These are phyloP conservation scores for Penicillium paxilli DNA, from an alignment of 495 filamentous ascomycete genomes.

Conservation along the genomic window DNA sequence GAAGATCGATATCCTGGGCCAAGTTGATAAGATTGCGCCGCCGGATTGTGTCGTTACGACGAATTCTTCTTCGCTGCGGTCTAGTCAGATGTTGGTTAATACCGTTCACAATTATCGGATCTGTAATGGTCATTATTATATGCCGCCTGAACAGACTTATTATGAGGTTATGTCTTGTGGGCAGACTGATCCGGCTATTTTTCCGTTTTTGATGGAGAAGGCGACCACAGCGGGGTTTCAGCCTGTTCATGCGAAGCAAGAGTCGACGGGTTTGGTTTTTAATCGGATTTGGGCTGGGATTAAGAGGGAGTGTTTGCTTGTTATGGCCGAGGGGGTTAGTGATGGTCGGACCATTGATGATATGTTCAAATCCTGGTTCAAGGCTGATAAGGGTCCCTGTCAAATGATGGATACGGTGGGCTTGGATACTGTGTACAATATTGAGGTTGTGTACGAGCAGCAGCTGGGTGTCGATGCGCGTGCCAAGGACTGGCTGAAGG, in stretches of 20 bases:
- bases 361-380: conserved; percentile 48
- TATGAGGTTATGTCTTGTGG: conserved; percentile 55
- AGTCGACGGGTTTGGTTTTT: conserved; percentile 51
- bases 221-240: conserved; percentile 38
- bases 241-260: conserved; percentile 42
- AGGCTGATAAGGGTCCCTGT: conserved; percentile 44
- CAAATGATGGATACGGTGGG: conserved; percentile 51
- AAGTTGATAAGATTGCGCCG: conserved; percentile 14
- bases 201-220: conserved; percentile 41
- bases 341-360: conserved; percentile 41
- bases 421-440: conserved; percentile 41
- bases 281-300: conserved; percentile 54
- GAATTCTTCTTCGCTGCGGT: conserved; percentile 23
- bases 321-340: conserved; percentile 46
- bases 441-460: conserved; percentile 37
- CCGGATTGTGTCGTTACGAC: conserved; percentile 19
- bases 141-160: conserved; percentile 42
- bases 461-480: conserved; percentile 17
- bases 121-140: conserved; percentile 49
- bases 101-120: conserved; percentile 31
- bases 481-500: conserved; percentile 34
- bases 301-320: conserved; percentile 47
- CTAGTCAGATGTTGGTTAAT: conserved; percentile 20
- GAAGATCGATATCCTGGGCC: conserved; percentile 15
- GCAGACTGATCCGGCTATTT: conserved; percentile 39